Evolutionary conservation across 1,139 yeast genomes (phyloP).

Genomic region (Geotrichum cucujoidarum): DNA sequence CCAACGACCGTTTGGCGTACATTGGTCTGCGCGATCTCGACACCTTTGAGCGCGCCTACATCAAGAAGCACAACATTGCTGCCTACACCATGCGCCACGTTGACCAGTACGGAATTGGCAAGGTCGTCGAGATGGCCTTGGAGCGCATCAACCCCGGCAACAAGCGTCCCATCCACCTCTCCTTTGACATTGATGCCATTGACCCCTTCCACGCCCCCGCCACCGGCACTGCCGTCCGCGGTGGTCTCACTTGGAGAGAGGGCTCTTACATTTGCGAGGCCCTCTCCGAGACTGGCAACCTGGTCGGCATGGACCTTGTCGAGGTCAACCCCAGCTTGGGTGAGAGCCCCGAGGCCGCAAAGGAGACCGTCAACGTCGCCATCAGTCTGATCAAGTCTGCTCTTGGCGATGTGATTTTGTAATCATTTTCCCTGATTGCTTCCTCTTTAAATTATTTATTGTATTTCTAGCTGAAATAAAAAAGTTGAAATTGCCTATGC

Average conservation of each 20-base stretch:
- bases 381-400: conserved; percentile 92
- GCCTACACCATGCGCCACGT: conserved; percentile 96
- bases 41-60: conserved; percentile 69
- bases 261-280: conserved; percentile 92
- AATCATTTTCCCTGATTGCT: conserved; percentile 3
- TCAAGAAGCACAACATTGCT: conserved; percentile 65
- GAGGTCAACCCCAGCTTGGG: conserved; percentile 92
- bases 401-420: conserved; percentile 66
- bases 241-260: conserved; percentile 91
- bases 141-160: conserved; percentile 72
- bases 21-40: conserved; percentile 95
- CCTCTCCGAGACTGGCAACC: conserved; percentile 78
- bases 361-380: conserved; percentile 86
- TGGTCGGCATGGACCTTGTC: conserved; percentile 84
- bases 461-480: not conserved
- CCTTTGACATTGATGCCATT: conserved; percentile 94
- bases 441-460: not conserved
- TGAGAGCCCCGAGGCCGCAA: conserved; percentile 65
- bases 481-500: too few species aligned
- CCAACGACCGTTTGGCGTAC: conserved; percentile 73
- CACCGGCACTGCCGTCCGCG: conserved; percentile 96
- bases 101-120: conserved; percentile 88
- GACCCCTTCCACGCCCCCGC: conserved; percentile 95
- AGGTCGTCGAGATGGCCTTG: conserved; percentile 89
- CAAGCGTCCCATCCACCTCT: conserved; percentile 72